These are phyloP conservation scores for Melanomma pulvis-pyrius DNA, from an alignment of 495 filamentous ascomycete genomes.

Conservation along the genomic window DNA sequence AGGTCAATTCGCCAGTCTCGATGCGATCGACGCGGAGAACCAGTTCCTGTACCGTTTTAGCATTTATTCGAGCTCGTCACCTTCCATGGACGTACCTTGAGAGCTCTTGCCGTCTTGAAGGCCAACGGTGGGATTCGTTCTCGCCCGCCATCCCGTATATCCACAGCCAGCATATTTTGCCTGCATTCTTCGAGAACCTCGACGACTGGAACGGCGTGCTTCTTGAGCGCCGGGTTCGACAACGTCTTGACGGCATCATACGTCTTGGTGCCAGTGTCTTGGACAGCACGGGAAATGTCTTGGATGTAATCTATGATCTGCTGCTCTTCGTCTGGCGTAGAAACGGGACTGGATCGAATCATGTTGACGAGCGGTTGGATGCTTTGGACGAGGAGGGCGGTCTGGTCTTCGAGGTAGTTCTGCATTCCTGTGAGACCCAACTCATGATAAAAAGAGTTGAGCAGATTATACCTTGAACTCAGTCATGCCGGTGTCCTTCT, in stretches of 20 bases:
- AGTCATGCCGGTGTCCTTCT: constrained; percentile 63
- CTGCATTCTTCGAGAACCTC: constrained; percentile 65
- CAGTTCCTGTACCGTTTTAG: constrained; percentile 38
- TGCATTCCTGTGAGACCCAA: constrained; percentile 38
- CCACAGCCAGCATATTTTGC: constrained; percentile 66
- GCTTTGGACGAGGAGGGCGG: constrained; percentile 74
- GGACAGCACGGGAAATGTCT: constrained; percentile 70
- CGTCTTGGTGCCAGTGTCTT: constrained; percentile 68
- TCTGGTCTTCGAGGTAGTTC: constrained; percentile 85
- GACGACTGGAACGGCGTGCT: constrained; percentile 64
- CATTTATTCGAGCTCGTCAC: not conserved
- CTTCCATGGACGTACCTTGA: constrained; percentile 49
- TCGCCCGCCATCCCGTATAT: constrained; percentile 67
- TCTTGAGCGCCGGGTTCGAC: constrained; percentile 52
- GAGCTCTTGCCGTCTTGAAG: constrained; percentile 83
- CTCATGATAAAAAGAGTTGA: not conserved
- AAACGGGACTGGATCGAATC: constrained; percentile 69
- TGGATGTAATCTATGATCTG: constrained; percentile 71
- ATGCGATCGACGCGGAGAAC: constrained; percentile 41
- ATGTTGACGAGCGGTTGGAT: constrained; percentile 80
- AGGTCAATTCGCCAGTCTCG: constrained; percentile 40
- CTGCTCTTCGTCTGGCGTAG: constrained; percentile 53
- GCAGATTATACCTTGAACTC: constrained; percentile 64
- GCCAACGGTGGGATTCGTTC: constrained; percentile 78
- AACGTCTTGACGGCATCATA: constrained; percentile 58